Evolutionary conservation across 371 early-diverging fungal species (phyloP), one percentile per base, ranked within the genome.

Genomic region (Mucor circinelloides): DNA sequence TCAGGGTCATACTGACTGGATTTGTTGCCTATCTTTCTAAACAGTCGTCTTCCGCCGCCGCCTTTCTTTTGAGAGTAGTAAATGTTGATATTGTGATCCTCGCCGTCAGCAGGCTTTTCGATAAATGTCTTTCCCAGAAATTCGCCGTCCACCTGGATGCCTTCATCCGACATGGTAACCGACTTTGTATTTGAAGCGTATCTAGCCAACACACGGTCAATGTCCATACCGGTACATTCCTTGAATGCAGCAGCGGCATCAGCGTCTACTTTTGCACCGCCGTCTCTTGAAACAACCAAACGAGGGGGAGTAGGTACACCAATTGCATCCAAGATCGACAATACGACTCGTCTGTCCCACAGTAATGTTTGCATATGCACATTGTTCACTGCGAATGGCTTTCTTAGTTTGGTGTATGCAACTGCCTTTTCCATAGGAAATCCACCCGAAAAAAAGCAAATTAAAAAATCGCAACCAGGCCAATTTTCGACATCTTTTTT

Each of bases 61-160:
- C 97, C 98, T 52, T 86, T 80, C 21, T 85, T 83, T 13, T 82
- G 73, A 23, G 89, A 82, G 77, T 94, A 98, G 79, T 99, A 99
- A 52, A 99, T 96, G 78, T 93, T 89, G 65, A 99, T 95, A 77
- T 98, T 97, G 80, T 99, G 99, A 76, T 99, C 89, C 76, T 99
- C 99, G 34, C 97, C 95, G 34, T 93, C 89, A 3, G 94, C 94
- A 4, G 99, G 99, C 71, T 99, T 99, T 72, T 99, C 99, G 7
- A 99, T 95, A 84, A 98, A 99, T 10, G 99, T 97, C 74, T 98
- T 99, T 42, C 71, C 74, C 27, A 99, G 75, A 23, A 76, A 80
- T 60, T 80, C 68, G 10, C 86, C 88, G 9, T 91, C 93, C 6
- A 94, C 84, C 30, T 79, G 59, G 58, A 99, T 87, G 6, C 92